Conservation (phyloP, 306 rosid genomes). For the Sesbania bispinosa region DNA sequence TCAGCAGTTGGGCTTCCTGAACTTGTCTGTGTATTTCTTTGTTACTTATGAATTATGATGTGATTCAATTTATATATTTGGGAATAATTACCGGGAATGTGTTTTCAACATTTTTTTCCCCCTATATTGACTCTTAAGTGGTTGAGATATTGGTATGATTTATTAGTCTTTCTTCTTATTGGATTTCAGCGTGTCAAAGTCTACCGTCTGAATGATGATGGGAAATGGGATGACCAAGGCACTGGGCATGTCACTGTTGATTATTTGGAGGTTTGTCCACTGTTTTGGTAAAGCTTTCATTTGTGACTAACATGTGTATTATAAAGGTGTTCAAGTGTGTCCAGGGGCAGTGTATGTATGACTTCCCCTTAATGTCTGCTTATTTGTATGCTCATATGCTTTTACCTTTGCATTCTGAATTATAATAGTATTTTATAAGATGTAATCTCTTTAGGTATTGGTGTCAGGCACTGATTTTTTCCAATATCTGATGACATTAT, state of each 20-base stretch:
- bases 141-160: neutral
- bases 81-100: neutral
- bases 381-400: neutral
- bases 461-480: neutral
- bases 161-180: conserved; percentile 14
- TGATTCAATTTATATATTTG: conserved; percentile 2
- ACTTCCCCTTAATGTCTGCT: conserved; percentile 13
- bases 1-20: conserved; percentile 1
- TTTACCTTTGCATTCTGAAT: conserved; percentile 1
- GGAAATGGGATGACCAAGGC: conserved; percentile 99
- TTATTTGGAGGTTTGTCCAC: conserved; percentile 72
- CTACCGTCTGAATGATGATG: conserved; percentile 79
- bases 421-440: neutral
- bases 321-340: neutral
- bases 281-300: conserved; percentile 22
- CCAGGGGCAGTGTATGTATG: neutral
- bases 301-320: neutral
- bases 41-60: neutral
- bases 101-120: neutral
- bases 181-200: conserved; percentile 89
- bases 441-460: neutral
- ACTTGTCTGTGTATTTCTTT: conserved; percentile 12
- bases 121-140: neutral
- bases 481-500: neutral
- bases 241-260: conserved; percentile 91